A percentile compares a stretch with the other conserved stretches of the same genome.
Conservation (phyloP, 768 basidiomycete genomes). For the Auricularia auricula-judae region DNA sequence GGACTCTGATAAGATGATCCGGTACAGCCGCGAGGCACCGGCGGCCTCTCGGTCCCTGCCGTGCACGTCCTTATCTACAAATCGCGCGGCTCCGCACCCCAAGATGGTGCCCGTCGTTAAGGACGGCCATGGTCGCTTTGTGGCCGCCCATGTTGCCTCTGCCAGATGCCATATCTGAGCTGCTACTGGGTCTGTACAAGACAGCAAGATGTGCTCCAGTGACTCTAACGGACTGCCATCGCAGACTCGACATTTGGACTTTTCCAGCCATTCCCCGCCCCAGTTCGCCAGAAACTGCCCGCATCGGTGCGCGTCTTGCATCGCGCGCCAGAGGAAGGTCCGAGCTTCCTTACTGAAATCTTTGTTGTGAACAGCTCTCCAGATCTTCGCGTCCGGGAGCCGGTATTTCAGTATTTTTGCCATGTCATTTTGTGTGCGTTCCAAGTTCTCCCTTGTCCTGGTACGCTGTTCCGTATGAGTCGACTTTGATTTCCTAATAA, state of each 20-base stretch:
- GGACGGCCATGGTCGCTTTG: background rate
- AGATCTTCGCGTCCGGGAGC: slow-evolving; percentile 11
- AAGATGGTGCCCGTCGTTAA: background rate
- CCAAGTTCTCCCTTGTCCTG: background rate
- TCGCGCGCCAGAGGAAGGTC: slow-evolving; percentile 21
- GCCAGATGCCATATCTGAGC: background rate
- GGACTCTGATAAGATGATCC: background rate
- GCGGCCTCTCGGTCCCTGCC: background rate
- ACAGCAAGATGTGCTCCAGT: background rate
- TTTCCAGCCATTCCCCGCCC: slow-evolving; percentile 9
- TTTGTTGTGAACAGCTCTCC: slow-evolving; percentile 1
- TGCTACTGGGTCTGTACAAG: background rate
- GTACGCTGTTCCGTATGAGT: background rate
- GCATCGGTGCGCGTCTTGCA: slow-evolving; percentile 21
- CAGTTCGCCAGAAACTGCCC: slow-evolving; percentile 7
- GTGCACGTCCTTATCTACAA: background rate
- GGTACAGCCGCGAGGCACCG: background rate
- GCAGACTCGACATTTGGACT: slow-evolving; percentile 4
- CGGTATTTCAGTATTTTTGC: slow-evolving; percentile 21
- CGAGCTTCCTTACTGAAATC: slow-evolving; percentile 26
- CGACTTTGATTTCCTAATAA: background rate
- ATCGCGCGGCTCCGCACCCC: background rate
- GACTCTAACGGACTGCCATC: background rate
- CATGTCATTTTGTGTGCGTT: slow-evolving; percentile 17
- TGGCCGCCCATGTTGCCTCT: background rate